Conservation (phyloP, 2,329 filamentous ascomycete genomes). For the Chaetomiaceae sp. region DNA sequence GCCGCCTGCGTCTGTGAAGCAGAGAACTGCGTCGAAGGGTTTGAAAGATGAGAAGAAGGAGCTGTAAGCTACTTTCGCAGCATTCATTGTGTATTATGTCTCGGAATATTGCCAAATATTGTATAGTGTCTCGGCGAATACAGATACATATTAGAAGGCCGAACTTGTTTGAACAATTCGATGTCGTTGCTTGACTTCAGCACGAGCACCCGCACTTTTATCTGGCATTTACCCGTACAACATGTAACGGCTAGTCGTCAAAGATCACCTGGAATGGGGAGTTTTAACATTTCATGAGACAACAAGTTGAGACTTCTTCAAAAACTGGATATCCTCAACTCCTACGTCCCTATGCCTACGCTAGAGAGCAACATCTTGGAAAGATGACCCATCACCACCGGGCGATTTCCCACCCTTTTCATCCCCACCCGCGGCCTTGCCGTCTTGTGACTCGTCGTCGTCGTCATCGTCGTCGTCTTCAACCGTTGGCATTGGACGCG, state of each 20-base stretch:
- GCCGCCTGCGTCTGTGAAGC: conserved; percentile 42
- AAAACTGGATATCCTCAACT: neutral
- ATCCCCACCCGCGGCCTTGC: conserved; percentile 24
- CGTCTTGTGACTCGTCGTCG: conserved; percentile 25
- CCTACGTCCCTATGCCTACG: neutral
- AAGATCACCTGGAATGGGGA: no score
- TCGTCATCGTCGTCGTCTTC: conserved; percentile 30
- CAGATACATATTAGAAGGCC: neutral
- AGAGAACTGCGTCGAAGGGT: neutral
- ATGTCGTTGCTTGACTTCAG: neutral
- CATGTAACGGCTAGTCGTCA: no score
- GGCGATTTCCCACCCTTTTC: conserved; percentile 45
- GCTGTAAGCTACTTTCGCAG: no score
- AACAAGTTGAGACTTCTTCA: no score
- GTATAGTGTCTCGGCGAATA: neutral
- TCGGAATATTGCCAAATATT: neutral
- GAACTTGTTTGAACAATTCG: neutral
- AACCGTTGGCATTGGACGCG: conserved; percentile 38
- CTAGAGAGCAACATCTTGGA: conserved; percentile 60
- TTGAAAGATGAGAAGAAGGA: conserved; percentile 22
- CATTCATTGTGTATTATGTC: no score
- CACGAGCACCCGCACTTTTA: no score
- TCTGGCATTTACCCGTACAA: no score
- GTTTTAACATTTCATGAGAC: no score
- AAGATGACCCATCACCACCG: conserved; percentile 53